Evolutionary conservation across 2,329 filamentous ascomycete genomes (phyloP).

Genomic region (Trichoderma sp.): DNA sequence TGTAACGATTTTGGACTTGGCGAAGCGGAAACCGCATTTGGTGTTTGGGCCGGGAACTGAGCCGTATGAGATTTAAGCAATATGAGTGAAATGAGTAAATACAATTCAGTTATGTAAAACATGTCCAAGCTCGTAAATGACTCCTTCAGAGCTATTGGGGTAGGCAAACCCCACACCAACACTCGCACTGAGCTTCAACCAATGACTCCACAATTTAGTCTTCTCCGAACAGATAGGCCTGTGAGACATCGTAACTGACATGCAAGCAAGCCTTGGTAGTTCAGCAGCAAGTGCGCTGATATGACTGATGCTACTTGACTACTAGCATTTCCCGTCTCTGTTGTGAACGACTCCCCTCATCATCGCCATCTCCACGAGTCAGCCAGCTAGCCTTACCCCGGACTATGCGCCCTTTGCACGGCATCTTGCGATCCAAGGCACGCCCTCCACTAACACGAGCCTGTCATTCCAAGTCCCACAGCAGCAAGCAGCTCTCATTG

Average conservation of each 20-base stretch:
- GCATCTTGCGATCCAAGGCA: not conserved
- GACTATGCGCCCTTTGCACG: not conserved
- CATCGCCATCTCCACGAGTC: not conserved
- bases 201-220: not conserved
- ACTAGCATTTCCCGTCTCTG: no score
- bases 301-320: no score
- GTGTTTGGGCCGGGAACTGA: conserved; percentile 70
- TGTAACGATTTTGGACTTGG: conserved; percentile 85
- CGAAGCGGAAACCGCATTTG: conserved; percentile 82
- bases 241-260: not conserved
- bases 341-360: not conserved
- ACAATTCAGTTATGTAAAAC: not conserved
- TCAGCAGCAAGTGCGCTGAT: not conserved
- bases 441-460: not conserved
- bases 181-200: not conserved
- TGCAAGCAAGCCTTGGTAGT: not conserved
- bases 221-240: not conserved
- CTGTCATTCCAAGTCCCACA: not conserved
- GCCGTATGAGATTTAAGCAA: conserved; percentile 57
- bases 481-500: not conserved
- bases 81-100: not conserved
- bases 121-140: no score
- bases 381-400: not conserved
- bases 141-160: not conserved
- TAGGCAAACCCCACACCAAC: not conserved